These are phyloP conservation scores for Thelephora ganbajun DNA, from an alignment of 768 basidiomycete species.

Conservation along the genomic window DNA sequence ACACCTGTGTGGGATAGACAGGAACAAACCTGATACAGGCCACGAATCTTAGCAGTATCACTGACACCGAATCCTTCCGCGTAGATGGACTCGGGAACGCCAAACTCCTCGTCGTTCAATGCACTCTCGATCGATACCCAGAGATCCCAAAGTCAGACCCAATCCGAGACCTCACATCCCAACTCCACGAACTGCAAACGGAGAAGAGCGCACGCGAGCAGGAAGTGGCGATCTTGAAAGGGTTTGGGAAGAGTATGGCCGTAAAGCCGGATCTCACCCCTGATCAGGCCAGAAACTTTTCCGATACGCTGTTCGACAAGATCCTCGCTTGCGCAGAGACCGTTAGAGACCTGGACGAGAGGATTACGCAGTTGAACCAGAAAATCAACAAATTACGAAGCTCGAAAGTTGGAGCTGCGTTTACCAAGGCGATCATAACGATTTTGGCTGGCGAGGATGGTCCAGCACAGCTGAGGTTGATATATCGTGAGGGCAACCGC, in stretches of 20 bases:
- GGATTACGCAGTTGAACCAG: constrained; percentile 20
- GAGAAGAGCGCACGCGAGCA: no score
- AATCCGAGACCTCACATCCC: no score
- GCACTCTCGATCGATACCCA: not conserved
- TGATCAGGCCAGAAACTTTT: no score
- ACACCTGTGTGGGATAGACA: not conserved
- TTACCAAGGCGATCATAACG: not conserved
- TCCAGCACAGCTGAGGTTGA: constrained; percentile 30
- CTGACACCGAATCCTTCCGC: constrained; percentile 39
- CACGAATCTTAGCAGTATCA: constrained; percentile 15
- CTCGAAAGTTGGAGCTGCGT: constrained; percentile 2
- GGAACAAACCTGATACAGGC: not conserved
- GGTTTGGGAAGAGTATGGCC: no score
- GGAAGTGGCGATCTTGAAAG: no score
- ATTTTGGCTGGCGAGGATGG: constrained; percentile 2
- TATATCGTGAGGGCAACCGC: constrained; percentile 29
- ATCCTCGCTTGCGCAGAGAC: constrained; percentile 22
- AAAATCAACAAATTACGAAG: not conserved
- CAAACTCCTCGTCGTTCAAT: not conserved
- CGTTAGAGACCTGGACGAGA: constrained; percentile 22
- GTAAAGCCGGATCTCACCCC: no score
- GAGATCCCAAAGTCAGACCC: no score
- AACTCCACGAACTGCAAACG: no score
- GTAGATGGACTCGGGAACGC: constrained; percentile 28
- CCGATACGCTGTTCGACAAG: constrained; percentile 1